Percentiles rank a stretch among this genome's conserved stretches.
These are phyloP conservation scores for Kingdonia uniflora DNA, from an alignment of 164 flowering plant species.

Conservation along the genomic window DNA sequence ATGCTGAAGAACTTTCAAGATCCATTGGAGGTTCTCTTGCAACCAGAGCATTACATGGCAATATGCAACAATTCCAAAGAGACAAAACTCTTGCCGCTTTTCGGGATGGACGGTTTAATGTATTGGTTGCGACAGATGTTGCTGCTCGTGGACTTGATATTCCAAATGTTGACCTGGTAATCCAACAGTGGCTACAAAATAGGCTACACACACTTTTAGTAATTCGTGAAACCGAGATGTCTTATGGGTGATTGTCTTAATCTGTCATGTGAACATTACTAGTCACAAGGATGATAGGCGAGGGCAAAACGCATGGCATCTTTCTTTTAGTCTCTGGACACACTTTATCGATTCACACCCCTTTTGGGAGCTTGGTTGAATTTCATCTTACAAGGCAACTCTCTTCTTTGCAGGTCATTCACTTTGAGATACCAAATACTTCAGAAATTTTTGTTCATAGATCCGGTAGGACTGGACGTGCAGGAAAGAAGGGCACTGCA, in stretches of 20 bases:
- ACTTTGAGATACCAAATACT: slow-evolving; percentile 31
- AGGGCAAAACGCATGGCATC: too few species aligned
- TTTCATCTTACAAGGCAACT: slow-evolving; percentile 2
- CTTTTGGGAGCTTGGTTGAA: neutral
- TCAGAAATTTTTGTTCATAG: slow-evolving; percentile 37
- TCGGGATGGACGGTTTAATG: slow-evolving; percentile 26
- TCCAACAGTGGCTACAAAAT: neutral
- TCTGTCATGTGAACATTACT: too few species aligned
- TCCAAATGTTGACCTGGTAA: slow-evolving; percentile 41
- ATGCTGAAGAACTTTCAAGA: slow-evolving; percentile 29
- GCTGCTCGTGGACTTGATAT: slow-evolving; percentile 43
- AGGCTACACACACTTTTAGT: neutral
- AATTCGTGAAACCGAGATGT: too few species aligned
- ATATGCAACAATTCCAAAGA: slow-evolving; percentile 29
- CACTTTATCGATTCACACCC: neutral
- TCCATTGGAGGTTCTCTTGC: slow-evolving; percentile 19
- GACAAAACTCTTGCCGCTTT: slow-evolving; percentile 33
- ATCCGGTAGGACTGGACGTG: slow-evolving; percentile 43
- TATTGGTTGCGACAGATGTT: slow-evolving; percentile 38
- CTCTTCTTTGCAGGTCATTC: slow-evolving; percentile 24
- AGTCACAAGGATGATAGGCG: too few species aligned
- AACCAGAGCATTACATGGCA: slow-evolving; percentile 32
- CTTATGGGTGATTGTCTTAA: neutral
- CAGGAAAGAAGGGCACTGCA: slow-evolving; percentile 37
- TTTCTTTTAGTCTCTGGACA: neutral